Base-by-base conservation (phyloP, 1,284 basidiomycete species). In the Ustilago loliicola region DNA sequence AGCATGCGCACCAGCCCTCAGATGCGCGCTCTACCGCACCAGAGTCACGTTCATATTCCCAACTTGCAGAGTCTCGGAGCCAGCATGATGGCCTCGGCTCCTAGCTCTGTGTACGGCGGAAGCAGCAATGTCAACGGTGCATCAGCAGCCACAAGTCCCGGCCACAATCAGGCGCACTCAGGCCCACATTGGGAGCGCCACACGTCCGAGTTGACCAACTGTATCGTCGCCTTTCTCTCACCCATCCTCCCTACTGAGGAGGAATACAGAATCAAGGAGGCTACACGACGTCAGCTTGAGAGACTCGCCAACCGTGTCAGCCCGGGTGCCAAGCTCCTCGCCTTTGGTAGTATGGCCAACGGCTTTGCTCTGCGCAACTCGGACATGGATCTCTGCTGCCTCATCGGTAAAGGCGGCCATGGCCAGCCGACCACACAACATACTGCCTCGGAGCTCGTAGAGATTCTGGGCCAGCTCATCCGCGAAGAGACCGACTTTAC, bases 321-420 rank as follows among this genome's bases (percentile, higher is more conserved):
- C 87, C 95, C 95, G 48, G 91, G 94, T 79, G 94, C 94, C 79
- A 92, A 94, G 74, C 89, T 99, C 81, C 88, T 97, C 80, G 95
- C 94, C 57, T 99, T 99, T 87, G 96, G 96, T 29, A 85, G 84
- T 63, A 97, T 94, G 79, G 96, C 92, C 56, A 98, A 94, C 87
- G 95, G 92, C 83, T 96, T 95, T 88, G 95, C 94, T 83, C 90
- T 98, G 83, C 90, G 94, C 79, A 96, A 98, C 88, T 98, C 94
- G 72, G 96, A 98, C 88, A 98, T 99, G 96, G 96, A 99, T 87
- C 89, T 99, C 50, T 98, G 96, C 86, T 98, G 96, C 87, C 90
- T 99, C 83, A 93, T 97, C 45, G 66, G 66, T 45, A 80, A 71
- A 34, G 72, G 53, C 23, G 30, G 47, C 9, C 72, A 68, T n/a